phyloP scores from a whole-genome alignment of 108 stramenopile species.

The Nannochloropsis gaditana region DNA sequence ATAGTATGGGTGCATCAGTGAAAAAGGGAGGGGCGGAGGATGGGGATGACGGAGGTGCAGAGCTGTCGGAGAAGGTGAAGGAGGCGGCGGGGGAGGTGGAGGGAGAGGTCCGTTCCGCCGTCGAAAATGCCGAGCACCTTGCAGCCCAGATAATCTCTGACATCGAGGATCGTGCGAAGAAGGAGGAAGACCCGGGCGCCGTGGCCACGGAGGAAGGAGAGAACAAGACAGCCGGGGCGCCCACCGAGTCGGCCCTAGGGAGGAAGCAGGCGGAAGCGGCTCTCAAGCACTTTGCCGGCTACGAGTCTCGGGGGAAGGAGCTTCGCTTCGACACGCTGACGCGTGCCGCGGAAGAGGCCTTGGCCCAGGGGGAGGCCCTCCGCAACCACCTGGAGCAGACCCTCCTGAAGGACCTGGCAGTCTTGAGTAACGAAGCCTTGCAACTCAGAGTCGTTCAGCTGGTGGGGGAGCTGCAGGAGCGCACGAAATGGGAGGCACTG shows the following conservation, averaged over 20 bases:
- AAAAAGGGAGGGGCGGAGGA: constrained; percentile 11
- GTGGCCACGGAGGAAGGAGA: background rate
- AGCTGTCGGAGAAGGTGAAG: background rate
- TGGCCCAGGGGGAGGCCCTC: background rate
- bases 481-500: constrained; percentile 36
- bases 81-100: background rate
- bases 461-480: constrained; percentile 31
- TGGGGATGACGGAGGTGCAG: background rate
- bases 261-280: background rate
- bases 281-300: background rate
- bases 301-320: background rate
- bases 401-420: background rate
- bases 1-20: background rate
- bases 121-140: background rate
- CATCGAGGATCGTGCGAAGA: background rate
- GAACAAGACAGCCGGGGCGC: background rate
- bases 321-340: background rate
- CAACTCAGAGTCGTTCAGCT: background rate
- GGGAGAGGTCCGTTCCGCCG: background rate
- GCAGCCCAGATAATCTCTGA: background rate
- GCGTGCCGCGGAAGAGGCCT: background rate
- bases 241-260: background rate
- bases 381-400: background rate
- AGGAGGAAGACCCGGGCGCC: background rate
- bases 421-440: background rate